Conservation (phyloP, 2,329 filamentous ascomycete species). For the Aspergillus neoniger region DNA sequence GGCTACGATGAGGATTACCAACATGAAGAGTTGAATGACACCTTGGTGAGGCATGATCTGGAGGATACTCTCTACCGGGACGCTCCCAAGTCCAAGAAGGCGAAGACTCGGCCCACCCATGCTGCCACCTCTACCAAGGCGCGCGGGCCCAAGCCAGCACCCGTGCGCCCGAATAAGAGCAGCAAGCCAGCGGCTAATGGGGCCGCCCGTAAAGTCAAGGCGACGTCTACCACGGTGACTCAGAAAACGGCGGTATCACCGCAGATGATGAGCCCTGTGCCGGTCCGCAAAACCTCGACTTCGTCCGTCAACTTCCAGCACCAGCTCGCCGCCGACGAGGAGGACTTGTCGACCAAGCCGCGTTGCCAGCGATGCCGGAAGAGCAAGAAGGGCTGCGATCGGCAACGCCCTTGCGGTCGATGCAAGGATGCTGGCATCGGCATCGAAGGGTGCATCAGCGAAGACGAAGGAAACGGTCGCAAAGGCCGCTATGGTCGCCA, state of each 20-base stretch:
- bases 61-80: slow-evolving; percentile 46
- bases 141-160: slow-evolving; percentile 32
- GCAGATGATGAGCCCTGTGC: slow-evolving; percentile 44
- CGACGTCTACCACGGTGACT: slow-evolving; percentile 18
- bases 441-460: slow-evolving; percentile 90
- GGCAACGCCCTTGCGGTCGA: slow-evolving; percentile 89
- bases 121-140: slow-evolving; percentile 35
- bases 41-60: slow-evolving; percentile 56
- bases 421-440: slow-evolving; percentile 96
- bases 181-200: slow-evolving; percentile 37
- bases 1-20: slow-evolving; percentile 57
- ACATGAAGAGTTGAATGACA: slow-evolving; percentile 56
- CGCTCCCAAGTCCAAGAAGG: slow-evolving; percentile 53
- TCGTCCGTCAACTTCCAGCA: slow-evolving; percentile 67
- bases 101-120: slow-evolving; percentile 50
- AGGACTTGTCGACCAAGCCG: slow-evolving; percentile 91
- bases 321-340: slow-evolving; percentile 69
- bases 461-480: slow-evolving; percentile 95
- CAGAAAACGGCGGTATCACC: slow-evolving; percentile 46
- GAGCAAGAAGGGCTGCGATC: slow-evolving; percentile 98
- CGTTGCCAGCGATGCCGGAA: slow-evolving; percentile 98
- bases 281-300: slow-evolving; percentile 54
- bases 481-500: slow-evolving; percentile 84
- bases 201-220: slow-evolving; percentile 44
- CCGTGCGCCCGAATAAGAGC: slow-evolving; percentile 32